phyloP scores from a whole-genome alignment of 768 basidiomycete species.

The Tephrocybe sp. region DNA sequence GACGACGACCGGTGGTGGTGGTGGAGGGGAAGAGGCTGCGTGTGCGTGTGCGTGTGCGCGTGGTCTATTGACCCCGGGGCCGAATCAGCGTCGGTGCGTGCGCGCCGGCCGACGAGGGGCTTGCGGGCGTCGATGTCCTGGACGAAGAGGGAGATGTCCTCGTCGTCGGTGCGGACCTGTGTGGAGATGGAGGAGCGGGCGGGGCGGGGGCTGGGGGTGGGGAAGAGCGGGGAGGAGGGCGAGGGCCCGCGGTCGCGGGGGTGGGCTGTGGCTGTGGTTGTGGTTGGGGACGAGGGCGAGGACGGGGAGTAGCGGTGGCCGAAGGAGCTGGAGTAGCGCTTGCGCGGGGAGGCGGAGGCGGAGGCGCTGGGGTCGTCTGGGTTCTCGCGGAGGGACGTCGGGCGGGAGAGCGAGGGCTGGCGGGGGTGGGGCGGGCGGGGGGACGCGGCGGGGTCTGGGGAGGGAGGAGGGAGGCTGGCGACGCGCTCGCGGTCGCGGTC shows the following conservation, averaged over 20 bases:
- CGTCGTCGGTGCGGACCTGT: constrained; percentile 58
- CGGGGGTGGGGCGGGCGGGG: constrained; percentile 2
- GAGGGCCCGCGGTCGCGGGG: background rate
- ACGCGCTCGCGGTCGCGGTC: constrained; percentile 16
- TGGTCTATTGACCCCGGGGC: too few species aligned
- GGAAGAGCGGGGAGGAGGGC: constrained; percentile 2
- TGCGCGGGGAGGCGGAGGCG: constrained; percentile 29
- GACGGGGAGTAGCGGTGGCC: constrained; percentile 56
- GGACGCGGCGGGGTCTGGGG: background rate
- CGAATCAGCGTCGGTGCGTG: too few species aligned
- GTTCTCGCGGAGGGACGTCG: constrained; percentile 6
- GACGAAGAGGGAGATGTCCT: constrained; percentile 77
- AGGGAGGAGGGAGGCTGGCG: constrained; percentile 2
- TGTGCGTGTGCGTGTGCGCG: too few species aligned
- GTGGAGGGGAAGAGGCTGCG: too few species aligned
- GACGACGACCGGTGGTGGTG: too few species aligned
- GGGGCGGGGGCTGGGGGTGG: constrained; percentile 40
- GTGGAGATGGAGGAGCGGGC: background rate
- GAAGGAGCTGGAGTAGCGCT: constrained; percentile 79
- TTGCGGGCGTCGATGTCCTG: constrained; percentile 74
- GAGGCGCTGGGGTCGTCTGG: constrained; percentile 11
- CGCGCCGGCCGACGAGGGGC: constrained; percentile 59
- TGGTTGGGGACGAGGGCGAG: background rate
- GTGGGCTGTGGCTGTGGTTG: constrained; percentile 2
- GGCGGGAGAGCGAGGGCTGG: constrained; percentile 5